Evolutionary conservation across 352 stramenopile species (phyloP).

Genomic region (Hyaloperonospora arabidopsidis): DNA sequence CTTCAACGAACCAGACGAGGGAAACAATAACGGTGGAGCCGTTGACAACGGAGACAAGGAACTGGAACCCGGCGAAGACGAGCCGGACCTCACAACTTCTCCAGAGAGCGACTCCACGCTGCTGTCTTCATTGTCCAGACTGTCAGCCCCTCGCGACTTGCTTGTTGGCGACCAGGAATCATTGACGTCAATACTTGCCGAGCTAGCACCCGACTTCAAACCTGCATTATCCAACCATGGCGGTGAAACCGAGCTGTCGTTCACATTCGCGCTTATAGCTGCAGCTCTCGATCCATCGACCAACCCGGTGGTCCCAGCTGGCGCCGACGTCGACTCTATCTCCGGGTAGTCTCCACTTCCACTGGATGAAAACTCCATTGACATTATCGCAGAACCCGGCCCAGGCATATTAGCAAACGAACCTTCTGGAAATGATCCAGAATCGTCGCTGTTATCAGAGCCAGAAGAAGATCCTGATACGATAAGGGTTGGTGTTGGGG

Average conservation of each 20-base stretch:
- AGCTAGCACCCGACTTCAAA: conserved; percentile 16
- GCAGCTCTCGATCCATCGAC: conserved; percentile 4
- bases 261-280: background rate
- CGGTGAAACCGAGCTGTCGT: conserved; percentile 9
- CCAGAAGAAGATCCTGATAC: conserved; percentile 7
- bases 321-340: conserved; percentile 3
- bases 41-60: conserved; percentile 4
- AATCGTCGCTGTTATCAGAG: conserved; percentile 1
- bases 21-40: conserved; percentile 6
- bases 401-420: conserved; percentile 6
- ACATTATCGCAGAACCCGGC: conserved; percentile 1
- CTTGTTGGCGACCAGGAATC: conserved; percentile 3
- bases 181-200: conserved; percentile 5
- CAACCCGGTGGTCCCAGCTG: background rate
- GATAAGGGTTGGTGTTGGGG: conserved; percentile 1
- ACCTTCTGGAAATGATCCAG: conserved; percentile 3
- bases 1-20: conserved; percentile 10
- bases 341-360: conserved; percentile 3
- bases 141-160: conserved; percentile 10
- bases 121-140: conserved; percentile 8
- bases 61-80: conserved; percentile 10
- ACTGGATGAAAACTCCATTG: background rate
- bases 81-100: conserved; percentile 5
- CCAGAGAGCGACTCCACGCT: conserved; percentile 7
- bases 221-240: conserved; percentile 9